Evolutionary conservation across 2,329 filamentous ascomycete species (phyloP).

Genomic region (Aphanoascus verrucosus): DNA sequence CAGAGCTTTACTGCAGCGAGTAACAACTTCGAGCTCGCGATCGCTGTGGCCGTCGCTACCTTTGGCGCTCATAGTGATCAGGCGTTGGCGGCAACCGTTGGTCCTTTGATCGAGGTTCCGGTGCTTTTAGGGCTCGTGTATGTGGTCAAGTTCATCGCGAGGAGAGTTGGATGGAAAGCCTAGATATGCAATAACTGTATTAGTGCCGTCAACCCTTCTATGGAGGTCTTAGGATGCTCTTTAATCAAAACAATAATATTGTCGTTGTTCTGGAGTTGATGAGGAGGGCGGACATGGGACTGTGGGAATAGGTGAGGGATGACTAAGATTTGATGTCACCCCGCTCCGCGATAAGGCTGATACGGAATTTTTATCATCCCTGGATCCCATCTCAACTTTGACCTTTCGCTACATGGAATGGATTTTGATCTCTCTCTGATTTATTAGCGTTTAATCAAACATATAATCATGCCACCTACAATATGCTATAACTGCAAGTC

Average conservation of each 20-base stretch:
- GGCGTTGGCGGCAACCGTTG: constrained; percentile 71
- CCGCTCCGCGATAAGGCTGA: not conserved
- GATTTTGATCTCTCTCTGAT: not conserved
- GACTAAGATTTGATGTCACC: not conserved
- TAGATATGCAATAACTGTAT: not conserved
- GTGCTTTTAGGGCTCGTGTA: constrained; percentile 70
- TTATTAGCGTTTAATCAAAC: not conserved
- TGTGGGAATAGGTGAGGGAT: too few relatives aligned
- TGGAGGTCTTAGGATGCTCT: too few relatives aligned
- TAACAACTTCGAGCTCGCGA: constrained; percentile 88
- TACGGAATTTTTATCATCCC: not conserved
- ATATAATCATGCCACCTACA: constrained; percentile 57
- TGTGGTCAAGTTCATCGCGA: constrained; percentile 47
- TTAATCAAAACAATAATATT: too few relatives aligned
- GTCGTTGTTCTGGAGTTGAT: too few relatives aligned
- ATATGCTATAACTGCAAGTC: constrained; percentile 65
- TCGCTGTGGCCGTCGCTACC: constrained; percentile 73
- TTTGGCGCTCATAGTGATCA: constrained; percentile 70
- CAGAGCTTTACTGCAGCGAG: constrained; percentile 84
- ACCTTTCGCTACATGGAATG: not conserved
- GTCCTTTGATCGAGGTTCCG: constrained; percentile 76
- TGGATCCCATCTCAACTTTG: too few relatives aligned
- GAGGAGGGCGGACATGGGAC: too few relatives aligned
- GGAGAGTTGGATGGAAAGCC: constrained; percentile 23
- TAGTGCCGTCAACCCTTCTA: too few relatives aligned